Conservation (phyloP, 2,329 filamentous ascomycete species). For the Xylaria sp. region DNA sequence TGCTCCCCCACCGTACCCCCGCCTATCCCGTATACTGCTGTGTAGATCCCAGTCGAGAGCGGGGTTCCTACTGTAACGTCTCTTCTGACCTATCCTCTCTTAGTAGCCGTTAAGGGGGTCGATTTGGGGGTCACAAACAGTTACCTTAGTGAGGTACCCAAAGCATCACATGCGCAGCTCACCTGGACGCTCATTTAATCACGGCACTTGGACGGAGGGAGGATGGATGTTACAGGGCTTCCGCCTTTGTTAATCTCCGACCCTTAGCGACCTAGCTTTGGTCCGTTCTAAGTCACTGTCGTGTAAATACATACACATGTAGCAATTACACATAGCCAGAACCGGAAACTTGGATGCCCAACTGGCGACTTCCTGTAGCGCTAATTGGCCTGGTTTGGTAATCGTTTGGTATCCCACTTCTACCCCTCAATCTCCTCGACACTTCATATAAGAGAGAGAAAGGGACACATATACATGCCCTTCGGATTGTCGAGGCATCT, state of each 20-base stretch:
- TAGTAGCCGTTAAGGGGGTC: not conserved
- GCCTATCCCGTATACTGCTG: not conserved
- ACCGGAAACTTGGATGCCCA: not conserved
- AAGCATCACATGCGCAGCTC: no score
- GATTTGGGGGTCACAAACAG: not conserved
- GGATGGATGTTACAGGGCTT: no score
- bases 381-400: not conserved
- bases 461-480: not conserved
- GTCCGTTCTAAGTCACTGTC: no score
- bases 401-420: not conserved
- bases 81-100: not conserved
- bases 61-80: constrained; percentile 23
- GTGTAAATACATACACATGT: no score
- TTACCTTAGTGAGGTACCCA: no score
- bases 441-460: not conserved
- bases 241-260: no score
- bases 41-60: not conserved
- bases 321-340: no score
- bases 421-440: not conserved
- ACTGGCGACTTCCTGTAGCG: not conserved
- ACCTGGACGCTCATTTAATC: no score
- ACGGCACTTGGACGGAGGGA: no score
- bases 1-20: constrained; percentile 10
- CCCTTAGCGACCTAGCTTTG: no score
- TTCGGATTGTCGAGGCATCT: not conserved